phyloP scores from a whole-genome alignment of 352 stramenopile genomes.

The Halophytophthora polymorphica region DNA sequence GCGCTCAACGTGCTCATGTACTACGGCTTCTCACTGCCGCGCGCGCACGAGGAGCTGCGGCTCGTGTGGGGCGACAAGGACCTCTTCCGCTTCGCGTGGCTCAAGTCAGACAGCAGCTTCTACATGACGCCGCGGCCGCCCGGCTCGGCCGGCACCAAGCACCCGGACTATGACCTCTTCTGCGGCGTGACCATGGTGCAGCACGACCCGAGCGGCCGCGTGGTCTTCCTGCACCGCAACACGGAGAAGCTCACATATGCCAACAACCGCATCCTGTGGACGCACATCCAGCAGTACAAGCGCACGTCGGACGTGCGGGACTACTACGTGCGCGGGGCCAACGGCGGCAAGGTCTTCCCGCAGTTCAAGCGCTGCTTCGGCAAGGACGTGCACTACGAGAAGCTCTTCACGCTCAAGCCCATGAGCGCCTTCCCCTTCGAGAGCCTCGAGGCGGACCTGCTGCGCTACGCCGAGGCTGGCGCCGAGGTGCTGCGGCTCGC shows the following conservation, averaged over 20 bases:
- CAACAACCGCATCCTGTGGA: constrained; percentile 49
- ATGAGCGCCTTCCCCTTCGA: constrained; percentile 66
- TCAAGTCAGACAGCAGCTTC: constrained; percentile 69
- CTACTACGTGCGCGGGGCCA: constrained; percentile 62
- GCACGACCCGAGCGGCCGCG: constrained; percentile 48
- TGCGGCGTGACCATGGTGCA: constrained; percentile 77
- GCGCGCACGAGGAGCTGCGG: constrained; percentile 39
- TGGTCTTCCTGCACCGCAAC: constrained; percentile 75
- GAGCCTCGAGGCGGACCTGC: constrained; percentile 48
- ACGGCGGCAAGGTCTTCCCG: constrained; percentile 63
- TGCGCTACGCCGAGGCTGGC: constrained; percentile 44
- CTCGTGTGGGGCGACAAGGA: constrained; percentile 85
- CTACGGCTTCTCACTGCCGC: constrained; percentile 46
- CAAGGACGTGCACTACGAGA: constrained; percentile 67
- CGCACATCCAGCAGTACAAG: constrained; percentile 62
- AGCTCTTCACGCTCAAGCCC: constrained; percentile 62
- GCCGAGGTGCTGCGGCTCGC: constrained; percentile 25
- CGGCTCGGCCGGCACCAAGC: constrained; percentile 44
- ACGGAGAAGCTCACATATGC: constrained; percentile 54
- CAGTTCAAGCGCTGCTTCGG: constrained; percentile 70
- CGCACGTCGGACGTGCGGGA: constrained; percentile 27
- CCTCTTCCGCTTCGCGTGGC: constrained; percentile 77
- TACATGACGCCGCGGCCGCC: constrained; percentile 55
- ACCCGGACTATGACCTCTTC: constrained; percentile 50
- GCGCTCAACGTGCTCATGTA: constrained; percentile 75